Evolutionary conservation across 192 early-diverging fungal species (phyloP).

Genomic region (Geosiphon pyriformis): DNA sequence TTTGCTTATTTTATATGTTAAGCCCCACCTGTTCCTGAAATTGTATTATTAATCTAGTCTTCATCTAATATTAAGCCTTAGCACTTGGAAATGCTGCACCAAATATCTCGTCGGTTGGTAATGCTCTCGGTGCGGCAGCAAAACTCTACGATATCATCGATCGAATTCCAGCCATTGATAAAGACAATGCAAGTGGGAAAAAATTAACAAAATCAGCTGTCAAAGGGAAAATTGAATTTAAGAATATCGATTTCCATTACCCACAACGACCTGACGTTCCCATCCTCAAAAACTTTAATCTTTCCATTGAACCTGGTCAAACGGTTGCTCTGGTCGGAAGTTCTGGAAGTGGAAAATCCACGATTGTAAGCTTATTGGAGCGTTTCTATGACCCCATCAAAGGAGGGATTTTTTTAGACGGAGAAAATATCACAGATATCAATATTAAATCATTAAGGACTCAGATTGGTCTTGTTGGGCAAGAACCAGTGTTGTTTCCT

Average conservation of each 20-base stretch:
- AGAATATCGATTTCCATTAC: slow-evolving; percentile 75
- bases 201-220: slow-evolving; percentile 36
- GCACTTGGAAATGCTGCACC: slow-evolving; percentile 44
- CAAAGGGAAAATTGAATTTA: slow-evolving; percentile 67
- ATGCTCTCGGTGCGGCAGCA: slow-evolving; percentile 77
- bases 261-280: slow-evolving; percentile 77
- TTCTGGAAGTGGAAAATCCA: slow-evolving; percentile 81
- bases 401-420: slow-evolving; percentile 69
- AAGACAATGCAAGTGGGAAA: slow-evolving; percentile 37
- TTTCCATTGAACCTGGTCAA: slow-evolving; percentile 67
- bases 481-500: slow-evolving; percentile 88
- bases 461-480: slow-evolving; percentile 84
- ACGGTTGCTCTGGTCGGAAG: slow-evolving; percentile 52
- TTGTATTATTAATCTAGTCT: no score
- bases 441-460: slow-evolving; percentile 79
- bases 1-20: neutral
- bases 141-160: slow-evolving; percentile 82
- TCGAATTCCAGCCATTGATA: slow-evolving; percentile 72
- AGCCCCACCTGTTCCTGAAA: no score
- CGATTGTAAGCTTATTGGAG: slow-evolving; percentile 77
- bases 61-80: no score
- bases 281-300: slow-evolving; percentile 67
- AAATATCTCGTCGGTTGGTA: slow-evolving; percentile 67
- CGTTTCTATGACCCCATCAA: slow-evolving; percentile 72
- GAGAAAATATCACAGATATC: slow-evolving; percentile 62